Evolutionary conservation across 1,284 basidiomycete species (phyloP), one percentile per base, ranked within the genome.

Genomic region (Ustilago xerochloae): DNA sequence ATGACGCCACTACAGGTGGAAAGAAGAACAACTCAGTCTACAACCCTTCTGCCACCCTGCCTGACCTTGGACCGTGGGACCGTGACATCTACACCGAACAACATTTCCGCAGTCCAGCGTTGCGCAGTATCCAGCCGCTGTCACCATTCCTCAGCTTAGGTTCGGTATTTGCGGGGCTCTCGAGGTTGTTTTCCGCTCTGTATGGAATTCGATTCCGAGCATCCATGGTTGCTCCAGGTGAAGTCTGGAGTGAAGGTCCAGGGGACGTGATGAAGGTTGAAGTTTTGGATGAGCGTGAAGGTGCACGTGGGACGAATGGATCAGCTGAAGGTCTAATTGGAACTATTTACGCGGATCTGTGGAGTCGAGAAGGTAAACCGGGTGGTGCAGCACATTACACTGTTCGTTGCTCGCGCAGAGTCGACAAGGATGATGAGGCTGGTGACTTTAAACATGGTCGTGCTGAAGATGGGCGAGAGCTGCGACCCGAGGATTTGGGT

Each of bases 311-410:
- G 2, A 36, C 48, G 1, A 9, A 5, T 12, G 57, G 58, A 0
- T 56, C 58, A 1, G 59, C 73, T n/a, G 73, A 66, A n/a, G 75
- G 77, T 10, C 84, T 92, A 18, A 90, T 99, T 58, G 96, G 96
- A 1, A 93, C 92, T 88, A 93, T 99, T 80, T 99, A 97, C 81
- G 92, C 93, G 18, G 96, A 99, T 85, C 87, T 99, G 24, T 97
- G 94, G 84, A 89, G 90, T 9, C 87, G 96, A 30, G 87, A 88
- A 36, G 93, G 93, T 8, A 99, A 99, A 85, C 90, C 93, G 3
- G 89, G 90, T 41, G 93, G 93, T 13, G 95, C 97, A 0, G 97
- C 96, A 1, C 96, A 99, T 85, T 99, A 97, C 85, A 99, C 96
- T 2, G 94, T 99, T 10, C 89, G 94, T 10, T 99, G 97, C 86